These are phyloP conservation scores for Hypholoma sublateritium DNA, from an alignment of 768 basidiomycete genomes.

Conservation along the genomic window DNA sequence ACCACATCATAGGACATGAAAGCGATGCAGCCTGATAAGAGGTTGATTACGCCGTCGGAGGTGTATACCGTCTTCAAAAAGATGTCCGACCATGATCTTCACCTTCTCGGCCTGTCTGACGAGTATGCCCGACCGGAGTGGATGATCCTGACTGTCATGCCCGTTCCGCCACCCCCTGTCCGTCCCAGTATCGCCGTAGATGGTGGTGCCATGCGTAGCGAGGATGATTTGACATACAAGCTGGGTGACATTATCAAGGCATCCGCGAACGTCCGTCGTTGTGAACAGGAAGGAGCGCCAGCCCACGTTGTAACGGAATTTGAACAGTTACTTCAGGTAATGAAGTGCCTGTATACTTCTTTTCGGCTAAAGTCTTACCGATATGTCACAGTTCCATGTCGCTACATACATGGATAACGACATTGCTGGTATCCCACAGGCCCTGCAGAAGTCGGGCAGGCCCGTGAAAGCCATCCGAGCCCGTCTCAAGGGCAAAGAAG, in stretches of 20 bases:
- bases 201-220: slow-evolving; percentile 93
- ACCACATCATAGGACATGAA: slow-evolving; percentile 64
- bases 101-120: slow-evolving; percentile 88
- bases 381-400: slow-evolving; percentile 78
- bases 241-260: slow-evolving; percentile 96
- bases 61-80: slow-evolving; percentile 96
- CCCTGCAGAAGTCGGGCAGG: slow-evolving; percentile 94
- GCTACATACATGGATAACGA: slow-evolving; percentile 99
- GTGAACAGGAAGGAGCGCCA: slow-evolving; percentile 96
- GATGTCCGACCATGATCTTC: slow-evolving; percentile 87
- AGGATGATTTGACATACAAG: slow-evolving; percentile 99
- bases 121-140: slow-evolving; percentile 97
- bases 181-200: slow-evolving; percentile 98
- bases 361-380: slow-evolving; percentile 1
- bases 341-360: slow-evolving; percentile 16
- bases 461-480: slow-evolving; percentile 99
- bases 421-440: slow-evolving; percentile 96
- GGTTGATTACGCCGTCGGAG: slow-evolving; percentile 80
- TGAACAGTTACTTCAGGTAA: slow-evolving; percentile 91
- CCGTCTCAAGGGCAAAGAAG: slow-evolving; percentile 97
- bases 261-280: slow-evolving; percentile 86
- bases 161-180: slow-evolving; percentile 97
- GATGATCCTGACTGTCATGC: slow-evolving; percentile 99
- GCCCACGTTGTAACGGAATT: slow-evolving; percentile 95
- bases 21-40: slow-evolving; percentile 78